A percentile compares a stretch with the other conserved stretches of the same genome.
Evolutionary conservation across 495 filamentous ascomycete species (phyloP).

Genomic region (Xylaria venustula): DNA sequence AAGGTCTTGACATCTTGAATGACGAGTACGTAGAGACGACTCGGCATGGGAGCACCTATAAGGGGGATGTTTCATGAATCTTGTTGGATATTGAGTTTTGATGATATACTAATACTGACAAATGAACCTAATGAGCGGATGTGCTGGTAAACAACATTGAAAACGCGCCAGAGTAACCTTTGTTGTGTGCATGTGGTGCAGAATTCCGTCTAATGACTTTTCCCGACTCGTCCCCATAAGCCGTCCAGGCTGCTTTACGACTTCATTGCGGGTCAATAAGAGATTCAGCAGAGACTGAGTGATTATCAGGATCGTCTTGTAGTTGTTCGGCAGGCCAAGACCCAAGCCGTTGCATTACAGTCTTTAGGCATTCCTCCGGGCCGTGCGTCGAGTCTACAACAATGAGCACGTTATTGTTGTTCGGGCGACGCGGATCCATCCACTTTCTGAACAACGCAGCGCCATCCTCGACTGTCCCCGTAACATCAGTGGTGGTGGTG

Average conservation of each 20-base stretch:
- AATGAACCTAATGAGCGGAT: not conserved
- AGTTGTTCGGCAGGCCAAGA: not conserved
- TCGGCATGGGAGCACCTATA: no score
- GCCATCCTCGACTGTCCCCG: not conserved
- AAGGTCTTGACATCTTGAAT: conserved; percentile 9
- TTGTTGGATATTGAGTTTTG: not conserved
- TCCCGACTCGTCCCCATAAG: no score
- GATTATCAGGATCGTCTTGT: not conserved
- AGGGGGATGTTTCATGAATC: no score
- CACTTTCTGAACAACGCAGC: not conserved
- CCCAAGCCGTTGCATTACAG: not conserved
- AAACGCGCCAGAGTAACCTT: not conserved
- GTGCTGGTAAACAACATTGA: not conserved
- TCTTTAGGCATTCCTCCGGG: not conserved
- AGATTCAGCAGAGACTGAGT: not conserved
- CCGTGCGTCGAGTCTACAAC: not conserved
- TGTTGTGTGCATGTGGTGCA: not conserved
- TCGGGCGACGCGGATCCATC: not conserved
- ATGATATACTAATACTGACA: not conserved
- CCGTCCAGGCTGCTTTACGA: no score
- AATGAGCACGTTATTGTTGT: not conserved
- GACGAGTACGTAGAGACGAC: no score
- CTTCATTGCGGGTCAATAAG: no score
- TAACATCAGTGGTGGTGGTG: not conserved
- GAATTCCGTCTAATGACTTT: not conserved